Percentiles rank a stretch among this genome's conserved stretches.
Conservation (phyloP, 2,329 filamentous ascomycete genomes). For the Balansia obtecta region DNA sequence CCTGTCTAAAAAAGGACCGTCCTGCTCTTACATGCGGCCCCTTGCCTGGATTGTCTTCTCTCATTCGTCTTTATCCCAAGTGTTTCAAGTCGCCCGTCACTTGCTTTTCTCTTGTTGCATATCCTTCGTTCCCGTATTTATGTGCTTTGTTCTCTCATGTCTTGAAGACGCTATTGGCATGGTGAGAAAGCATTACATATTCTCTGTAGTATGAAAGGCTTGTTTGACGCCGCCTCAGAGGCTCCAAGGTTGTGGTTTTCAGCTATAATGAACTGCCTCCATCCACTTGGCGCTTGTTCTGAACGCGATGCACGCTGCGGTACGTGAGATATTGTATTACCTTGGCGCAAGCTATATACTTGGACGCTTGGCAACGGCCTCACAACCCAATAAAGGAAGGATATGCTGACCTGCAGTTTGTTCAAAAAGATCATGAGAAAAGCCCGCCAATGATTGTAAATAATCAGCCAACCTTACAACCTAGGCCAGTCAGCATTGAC, state of each 20-base stretch:
- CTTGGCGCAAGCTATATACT: background rate
- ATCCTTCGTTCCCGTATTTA: slow-evolving; percentile 10
- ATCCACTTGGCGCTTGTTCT: slow-evolving; percentile 24
- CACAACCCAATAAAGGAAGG: background rate
- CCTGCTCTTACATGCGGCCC: background rate
- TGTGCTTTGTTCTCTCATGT: background rate
- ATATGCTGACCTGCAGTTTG: background rate
- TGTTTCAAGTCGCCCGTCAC: slow-evolving; percentile 11
- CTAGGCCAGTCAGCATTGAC: slow-evolving; percentile 15
- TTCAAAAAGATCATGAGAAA: slow-evolving; percentile 18
- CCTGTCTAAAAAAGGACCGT: slow-evolving; percentile 4
- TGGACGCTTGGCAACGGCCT: background rate
- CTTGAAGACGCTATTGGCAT: slow-evolving; percentile 6
- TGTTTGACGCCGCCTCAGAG: slow-evolving; percentile 29
- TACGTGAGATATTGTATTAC: slow-evolving; percentile 17
- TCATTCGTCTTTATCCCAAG: slow-evolving; percentile 3
- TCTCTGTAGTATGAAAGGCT: slow-evolving; percentile 25
- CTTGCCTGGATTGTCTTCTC: slow-evolving; percentile 5
- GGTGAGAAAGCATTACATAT: slow-evolving; percentile 1
- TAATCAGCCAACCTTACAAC: slow-evolving; percentile 17
- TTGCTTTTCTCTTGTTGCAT: background rate
- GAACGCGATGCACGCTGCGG: slow-evolving; percentile 26
- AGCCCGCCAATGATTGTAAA: slow-evolving; percentile 13
- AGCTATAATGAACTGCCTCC: slow-evolving; percentile 33
- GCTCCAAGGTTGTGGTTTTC: slow-evolving; percentile 34